Conservation (phyloP, 2,329 filamentous ascomycete species). For the Fusarium pseudonygamai region DNA sequence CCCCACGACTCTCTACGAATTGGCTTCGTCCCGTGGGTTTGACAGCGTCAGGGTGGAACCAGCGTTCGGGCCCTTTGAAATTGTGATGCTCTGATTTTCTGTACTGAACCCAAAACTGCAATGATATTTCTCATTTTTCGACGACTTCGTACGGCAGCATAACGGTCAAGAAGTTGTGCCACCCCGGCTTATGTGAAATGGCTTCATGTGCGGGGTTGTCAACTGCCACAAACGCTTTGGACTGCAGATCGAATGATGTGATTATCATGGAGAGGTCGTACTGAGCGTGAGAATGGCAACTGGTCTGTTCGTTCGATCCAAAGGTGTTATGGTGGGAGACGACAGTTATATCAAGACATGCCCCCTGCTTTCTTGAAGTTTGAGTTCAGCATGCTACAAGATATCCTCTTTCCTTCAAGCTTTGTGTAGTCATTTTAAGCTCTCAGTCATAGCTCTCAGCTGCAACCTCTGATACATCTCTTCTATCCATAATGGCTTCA, state of each 20-base stretch:
- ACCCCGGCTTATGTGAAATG: neutral
- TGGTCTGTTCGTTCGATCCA: too few species aligned
- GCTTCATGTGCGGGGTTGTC: neutral
- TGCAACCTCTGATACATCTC: accelerated
- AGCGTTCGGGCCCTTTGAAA: neutral
- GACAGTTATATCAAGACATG: neutral
- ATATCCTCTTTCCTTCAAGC: too few species aligned
- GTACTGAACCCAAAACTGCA: neutral
- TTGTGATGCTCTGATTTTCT: neutral
- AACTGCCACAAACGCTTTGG: neutral
- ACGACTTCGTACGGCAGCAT: neutral
- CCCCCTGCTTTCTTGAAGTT: too few species aligned
- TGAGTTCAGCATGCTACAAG: too few species aligned
- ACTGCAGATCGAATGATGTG: neutral
- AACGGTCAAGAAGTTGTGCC: neutral
- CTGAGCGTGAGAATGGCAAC: accelerated
- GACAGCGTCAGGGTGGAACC: neutral
- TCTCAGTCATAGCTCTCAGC: neutral
- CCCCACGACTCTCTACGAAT: neutral
- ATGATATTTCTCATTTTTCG: neutral
- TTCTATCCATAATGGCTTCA: neutral
- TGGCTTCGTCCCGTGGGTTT: neutral
- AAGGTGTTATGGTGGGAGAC: neutral
- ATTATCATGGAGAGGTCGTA: accelerated
- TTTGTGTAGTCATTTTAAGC: accelerated